Base-by-base conservation (phyloP, 768 basidiomycete species). In the Kwoniella dejecticola region DNA sequence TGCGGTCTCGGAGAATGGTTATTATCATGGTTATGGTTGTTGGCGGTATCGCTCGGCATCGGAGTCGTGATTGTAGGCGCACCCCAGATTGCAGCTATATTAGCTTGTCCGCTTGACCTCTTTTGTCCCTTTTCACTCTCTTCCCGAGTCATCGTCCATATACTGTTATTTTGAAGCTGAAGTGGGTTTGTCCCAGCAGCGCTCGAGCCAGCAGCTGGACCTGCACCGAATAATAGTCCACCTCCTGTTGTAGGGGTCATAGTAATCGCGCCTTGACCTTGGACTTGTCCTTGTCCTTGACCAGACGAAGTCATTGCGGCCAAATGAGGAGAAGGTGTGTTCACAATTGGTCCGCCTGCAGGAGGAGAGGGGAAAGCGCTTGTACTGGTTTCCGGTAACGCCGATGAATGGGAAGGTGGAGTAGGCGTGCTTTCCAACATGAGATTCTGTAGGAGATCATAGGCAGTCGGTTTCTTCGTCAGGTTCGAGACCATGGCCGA, bases 71-170 rank as follows among this genome's bases (percentile, higher is more conserved):
- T n/a, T n/a, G n/a, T n/a, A n/a, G n/a, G n/a, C n/a, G n/a, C 21
- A 29, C 47, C 38, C 59, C 59, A 60, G 1, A 60, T 60, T 8
- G 50, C 42, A 33, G 59, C 59, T 7, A 60, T 50, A 29, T 60
- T 46, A 17, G 33, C 19, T 17, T 40, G 33, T 10, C 46, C 46
- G 33, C 60, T 62, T 11, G 38, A 45, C 24, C 60, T 47, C 36
- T 62, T 62, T 33, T 54, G 53, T 4, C 72, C 72, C 31, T 69
- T 74, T 21, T 60, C 66, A 19, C 62, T 64, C 30, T 71, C 70
- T 50, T 74, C 70, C 6, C 72, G 29, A 29, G 66, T 68, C 66
- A 74, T 68, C 8, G 63, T 57, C 72, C 72, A 74, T 3, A 74
- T 74, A 47, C 72, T 71, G 5, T 57, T 62, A 4, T 49, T 62